Evolutionary conservation across 2,329 filamentous ascomycete species (phyloP).

Genomic region (Hymenoscyphus occultus): DNA sequence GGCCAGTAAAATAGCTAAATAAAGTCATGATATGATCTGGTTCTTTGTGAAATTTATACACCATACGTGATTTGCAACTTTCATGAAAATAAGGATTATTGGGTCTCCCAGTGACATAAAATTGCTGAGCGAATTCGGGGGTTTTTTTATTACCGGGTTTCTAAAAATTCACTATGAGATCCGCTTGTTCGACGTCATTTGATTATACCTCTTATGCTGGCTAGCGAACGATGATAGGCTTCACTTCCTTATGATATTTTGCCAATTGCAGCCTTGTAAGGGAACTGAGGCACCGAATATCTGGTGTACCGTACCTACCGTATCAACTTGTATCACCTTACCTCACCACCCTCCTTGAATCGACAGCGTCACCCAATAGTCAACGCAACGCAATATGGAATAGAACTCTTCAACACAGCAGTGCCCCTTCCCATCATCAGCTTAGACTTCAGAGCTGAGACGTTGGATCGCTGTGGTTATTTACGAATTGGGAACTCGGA

Average conservation of each 20-base stretch:
- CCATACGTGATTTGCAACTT: neutral
- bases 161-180: neutral
- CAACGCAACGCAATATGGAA: no score
- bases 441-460: no score
- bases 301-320: neutral
- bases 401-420: no score
- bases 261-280: neutral
- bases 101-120: neutral
- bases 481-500: neutral
- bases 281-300: neutral
- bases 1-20: constrained; percentile 13
- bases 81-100: no score
- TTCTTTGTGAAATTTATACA: constrained; percentile 2
- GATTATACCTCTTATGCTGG: no score
- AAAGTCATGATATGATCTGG: constrained; percentile 14
- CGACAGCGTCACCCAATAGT: no score
- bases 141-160: neutral
- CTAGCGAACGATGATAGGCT: no score
- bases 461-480: neutral
- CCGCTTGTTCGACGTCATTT: neutral
- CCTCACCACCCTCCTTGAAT: no score
- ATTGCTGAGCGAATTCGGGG: neutral
- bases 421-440: no score
- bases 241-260: no score
- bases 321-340: no score